These are phyloP conservation scores for Leishmania martiniquensis DNA, from an alignment of 208 protist species.

Conservation along the genomic window DNA sequence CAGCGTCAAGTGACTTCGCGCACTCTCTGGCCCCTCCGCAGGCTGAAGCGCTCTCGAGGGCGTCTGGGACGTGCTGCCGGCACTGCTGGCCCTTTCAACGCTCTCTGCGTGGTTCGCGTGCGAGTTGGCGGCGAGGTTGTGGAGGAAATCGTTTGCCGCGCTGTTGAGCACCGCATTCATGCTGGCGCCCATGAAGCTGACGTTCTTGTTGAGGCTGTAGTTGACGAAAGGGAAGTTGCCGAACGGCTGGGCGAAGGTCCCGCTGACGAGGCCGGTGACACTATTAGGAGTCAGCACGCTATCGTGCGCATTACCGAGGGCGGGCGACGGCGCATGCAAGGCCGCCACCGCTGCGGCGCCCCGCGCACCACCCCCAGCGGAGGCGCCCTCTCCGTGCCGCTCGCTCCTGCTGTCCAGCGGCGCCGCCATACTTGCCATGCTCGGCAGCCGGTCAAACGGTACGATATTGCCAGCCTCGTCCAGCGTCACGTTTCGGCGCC, in stretches of 20 bases:
- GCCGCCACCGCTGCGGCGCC: neutral
- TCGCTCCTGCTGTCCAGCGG: neutral
- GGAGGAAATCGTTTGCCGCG: constrained; percentile 65
- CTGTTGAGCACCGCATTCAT: constrained; percentile 53
- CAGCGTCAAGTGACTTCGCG: neutral
- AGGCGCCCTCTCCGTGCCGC: neutral
- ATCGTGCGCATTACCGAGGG: neutral
- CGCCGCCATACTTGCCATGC: constrained; percentile 3
- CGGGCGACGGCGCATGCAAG: no score
- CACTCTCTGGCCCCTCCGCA: neutral
- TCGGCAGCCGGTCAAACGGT: constrained; percentile 6
- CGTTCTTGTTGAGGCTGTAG: constrained; percentile 57
- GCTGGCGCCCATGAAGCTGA: constrained; percentile 58
- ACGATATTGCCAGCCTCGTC: constrained; percentile 33
- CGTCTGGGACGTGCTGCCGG: constrained; percentile 10
- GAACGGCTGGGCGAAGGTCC: constrained; percentile 23
- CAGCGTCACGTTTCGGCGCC: constrained; percentile 26
- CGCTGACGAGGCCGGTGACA: constrained; percentile 11
- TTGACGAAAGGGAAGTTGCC: constrained; percentile 45
- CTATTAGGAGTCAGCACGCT: neutral
- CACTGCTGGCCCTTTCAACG: constrained; percentile 13
- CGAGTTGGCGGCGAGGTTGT: constrained; percentile 28
- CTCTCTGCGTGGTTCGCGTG: constrained; percentile 10
- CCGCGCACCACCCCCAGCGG: neutral
- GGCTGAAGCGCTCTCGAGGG: neutral